Evolutionary conservation across 768 basidiomycete genomes (phyloP), one percentile per base, ranked within the genome.

Genomic region (Termitomyces sp.): DNA sequence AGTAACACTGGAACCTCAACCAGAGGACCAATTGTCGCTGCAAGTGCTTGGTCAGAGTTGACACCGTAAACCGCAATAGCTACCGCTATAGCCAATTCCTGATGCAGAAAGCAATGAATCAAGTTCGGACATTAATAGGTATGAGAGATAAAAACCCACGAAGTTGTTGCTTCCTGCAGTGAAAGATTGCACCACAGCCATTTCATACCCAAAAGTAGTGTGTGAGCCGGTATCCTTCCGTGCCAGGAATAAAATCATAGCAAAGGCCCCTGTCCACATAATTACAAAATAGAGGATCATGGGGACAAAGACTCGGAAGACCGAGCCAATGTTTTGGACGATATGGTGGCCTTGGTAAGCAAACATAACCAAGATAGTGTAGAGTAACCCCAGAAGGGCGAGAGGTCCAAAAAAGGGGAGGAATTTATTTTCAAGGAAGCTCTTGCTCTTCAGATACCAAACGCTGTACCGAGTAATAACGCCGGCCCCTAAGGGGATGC

Each of bases 51-150:
- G 54, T 87, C 83, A 0, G 88, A 90, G 5, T 83, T 77, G 5
- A 88, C 82, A 3, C 92, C 91, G 68, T 85, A 94, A 0, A 86
- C 82, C 0, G 88, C 85, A 41, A 91, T 86, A 3, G 85, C 79
- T 0, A 93, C 85, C 0, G 92, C 91, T 52, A 94, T 94, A 0
- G 91, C 89, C 0, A 93, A 77, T 72, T 93, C 89, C 79, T 88
- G 64, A n/a, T 39, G 11, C 3, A n/a, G 2, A 35, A 1, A 30
- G 23, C 52, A n/a, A 47, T 14, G 32, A n/a, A 34, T 23, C 40
- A 43, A 48, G 23, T 43, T 52, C 7, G 28, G 46, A 3, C 34
- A 45, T 48, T 1, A 37, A 50, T 12, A 46, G 27, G 12, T 44
- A 14, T 32, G 12, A 17, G 23, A 32, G 30, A 25, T 8, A 44